phyloP scores from a whole-genome alignment of 2,329 filamentous ascomycete genomes.

The Phaeosphaeriaceae sp. region DNA sequence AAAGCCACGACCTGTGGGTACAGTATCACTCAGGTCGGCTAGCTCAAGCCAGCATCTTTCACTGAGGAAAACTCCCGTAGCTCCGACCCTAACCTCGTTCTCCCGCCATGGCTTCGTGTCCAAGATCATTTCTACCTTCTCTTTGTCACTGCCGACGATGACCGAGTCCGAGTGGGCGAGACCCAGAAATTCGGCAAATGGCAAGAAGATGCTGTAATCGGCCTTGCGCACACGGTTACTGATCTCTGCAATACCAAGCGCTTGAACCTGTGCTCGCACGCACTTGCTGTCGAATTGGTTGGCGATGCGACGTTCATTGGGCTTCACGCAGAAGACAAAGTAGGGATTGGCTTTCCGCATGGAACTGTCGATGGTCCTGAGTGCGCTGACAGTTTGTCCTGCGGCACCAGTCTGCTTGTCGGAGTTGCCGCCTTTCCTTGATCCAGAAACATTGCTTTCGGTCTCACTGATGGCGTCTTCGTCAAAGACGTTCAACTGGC shows the following conservation, averaged over 20 bases:
- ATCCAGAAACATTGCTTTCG: constrained; percentile 52
- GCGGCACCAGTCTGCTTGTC: constrained; percentile 81
- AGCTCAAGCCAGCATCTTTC: constrained; percentile 96
- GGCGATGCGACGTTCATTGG: constrained; percentile 94
- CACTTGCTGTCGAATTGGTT: constrained; percentile 99
- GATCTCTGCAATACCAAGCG: constrained; percentile 95
- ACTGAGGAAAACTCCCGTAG: constrained; percentile 93
- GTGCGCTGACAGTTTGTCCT: constrained; percentile 85
- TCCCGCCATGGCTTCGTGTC: constrained; percentile 91
- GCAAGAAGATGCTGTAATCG: constrained; percentile 94
- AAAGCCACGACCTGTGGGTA: constrained; percentile 56
- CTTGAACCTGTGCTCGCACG: constrained; percentile 91
- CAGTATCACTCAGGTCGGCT: constrained; percentile 68
- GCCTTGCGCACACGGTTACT: constrained; percentile 90
- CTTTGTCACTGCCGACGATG: constrained; percentile 88
- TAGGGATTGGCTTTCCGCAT: constrained; percentile 89
- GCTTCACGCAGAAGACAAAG: constrained; percentile 96
- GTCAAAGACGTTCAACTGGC: constrained; percentile 46
- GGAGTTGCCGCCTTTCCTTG: constrained; percentile 39
- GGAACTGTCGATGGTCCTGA: constrained; percentile 91
- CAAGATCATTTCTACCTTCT: constrained; percentile 89
- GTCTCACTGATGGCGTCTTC: constrained; percentile 58
- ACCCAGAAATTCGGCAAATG: constrained; percentile 93
- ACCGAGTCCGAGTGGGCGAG: constrained; percentile 83
- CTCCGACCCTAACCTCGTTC: constrained; percentile 89